Evolutionary conservation across 2,329 filamentous ascomycete species (phyloP).

Genomic region (Penicillium concentricum): DNA sequence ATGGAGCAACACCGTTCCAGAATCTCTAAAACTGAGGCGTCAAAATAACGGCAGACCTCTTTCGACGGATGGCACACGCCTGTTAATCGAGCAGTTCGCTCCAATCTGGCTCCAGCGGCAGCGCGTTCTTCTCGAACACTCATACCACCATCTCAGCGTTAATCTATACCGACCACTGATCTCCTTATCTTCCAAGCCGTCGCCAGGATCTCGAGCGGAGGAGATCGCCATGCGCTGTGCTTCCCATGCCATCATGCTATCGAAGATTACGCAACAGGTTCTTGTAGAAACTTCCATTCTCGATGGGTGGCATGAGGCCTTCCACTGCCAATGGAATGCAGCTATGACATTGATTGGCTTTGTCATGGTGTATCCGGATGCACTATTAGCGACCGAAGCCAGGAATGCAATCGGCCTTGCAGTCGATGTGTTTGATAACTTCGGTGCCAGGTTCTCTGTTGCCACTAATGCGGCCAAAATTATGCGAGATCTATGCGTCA

Average conservation of each 20-base stretch:
- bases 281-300: conserved; percentile 18
- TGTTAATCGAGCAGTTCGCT: conserved; percentile 38
- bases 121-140: conserved; percentile 42
- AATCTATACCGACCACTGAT: conserved; percentile 45
- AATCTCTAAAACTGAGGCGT: conserved; percentile 39
- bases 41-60: conserved; percentile 34
- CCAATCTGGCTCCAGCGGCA: conserved; percentile 46
- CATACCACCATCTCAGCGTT: conserved; percentile 42
- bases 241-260: conserved; percentile 39
- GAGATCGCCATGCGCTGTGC: conserved; percentile 29
- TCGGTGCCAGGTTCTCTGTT: conserved; percentile 41
- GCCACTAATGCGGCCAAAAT: conserved; percentile 32
- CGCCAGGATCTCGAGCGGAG: conserved; percentile 22
- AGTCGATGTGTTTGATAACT: conserved; percentile 38
- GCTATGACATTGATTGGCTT: conserved; percentile 38
- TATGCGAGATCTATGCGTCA: conserved; percentile 12
- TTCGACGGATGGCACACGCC: conserved; percentile 39
- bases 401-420: conserved; percentile 37
- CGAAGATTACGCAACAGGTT: conserved; percentile 41
- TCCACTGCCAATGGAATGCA: conserved; percentile 32
- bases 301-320: conserved; percentile 30
- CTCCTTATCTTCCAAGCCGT: conserved; percentile 27
- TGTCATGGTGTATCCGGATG: conserved; percentile 31
- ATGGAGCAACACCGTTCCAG: conserved; percentile 40
- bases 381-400: conserved; percentile 4